These are phyloP conservation scores for Laburnicola sp. DNA, from an alignment of 2,329 filamentous ascomycete genomes.

Conservation along the genomic window DNA sequence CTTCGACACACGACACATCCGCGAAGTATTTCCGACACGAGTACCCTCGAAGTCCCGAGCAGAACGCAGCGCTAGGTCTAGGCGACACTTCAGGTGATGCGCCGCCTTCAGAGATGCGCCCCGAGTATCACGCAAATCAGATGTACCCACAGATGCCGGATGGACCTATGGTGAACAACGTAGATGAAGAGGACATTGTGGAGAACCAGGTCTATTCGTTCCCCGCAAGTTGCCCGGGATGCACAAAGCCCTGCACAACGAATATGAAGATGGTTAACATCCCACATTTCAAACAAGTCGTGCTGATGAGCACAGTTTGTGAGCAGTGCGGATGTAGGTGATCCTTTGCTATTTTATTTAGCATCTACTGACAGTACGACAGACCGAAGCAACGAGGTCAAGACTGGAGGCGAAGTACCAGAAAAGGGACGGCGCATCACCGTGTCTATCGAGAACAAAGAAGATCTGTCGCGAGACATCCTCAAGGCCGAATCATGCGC, in stretches of 20 bases:
- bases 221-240: constrained; percentile 88
- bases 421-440: constrained; percentile 82
- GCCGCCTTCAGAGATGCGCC: constrained; percentile 59
- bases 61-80: constrained; percentile 85
- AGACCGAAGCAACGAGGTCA: constrained; percentile 91
- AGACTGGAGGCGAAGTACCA: constrained; percentile 92
- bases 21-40: constrained; percentile 88
- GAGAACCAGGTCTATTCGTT: constrained; percentile 93
- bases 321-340: constrained; percentile 74
- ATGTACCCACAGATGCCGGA: constrained; percentile 50
- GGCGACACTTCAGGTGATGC: constrained; percentile 54
- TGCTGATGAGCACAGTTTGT: constrained; percentile 93
- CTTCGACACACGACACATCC: constrained; percentile 72
- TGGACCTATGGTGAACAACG: constrained; percentile 47
- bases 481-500: constrained; percentile 94
- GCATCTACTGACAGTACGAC: constrained; percentile 13
- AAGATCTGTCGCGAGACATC: constrained; percentile 87
- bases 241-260: constrained; percentile 80
- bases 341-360: background rate
- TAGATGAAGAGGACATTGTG: constrained; percentile 71
- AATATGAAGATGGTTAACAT: constrained; percentile 99
- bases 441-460: constrained; percentile 67
- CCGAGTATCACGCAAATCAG: constrained; percentile 55
- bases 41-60: constrained; percentile 78
- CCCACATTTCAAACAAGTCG: constrained; percentile 95